Evolutionary conservation across 2,329 filamentous ascomycete species (phyloP).

Genomic region (Parascedosporium putredinis): DNA sequence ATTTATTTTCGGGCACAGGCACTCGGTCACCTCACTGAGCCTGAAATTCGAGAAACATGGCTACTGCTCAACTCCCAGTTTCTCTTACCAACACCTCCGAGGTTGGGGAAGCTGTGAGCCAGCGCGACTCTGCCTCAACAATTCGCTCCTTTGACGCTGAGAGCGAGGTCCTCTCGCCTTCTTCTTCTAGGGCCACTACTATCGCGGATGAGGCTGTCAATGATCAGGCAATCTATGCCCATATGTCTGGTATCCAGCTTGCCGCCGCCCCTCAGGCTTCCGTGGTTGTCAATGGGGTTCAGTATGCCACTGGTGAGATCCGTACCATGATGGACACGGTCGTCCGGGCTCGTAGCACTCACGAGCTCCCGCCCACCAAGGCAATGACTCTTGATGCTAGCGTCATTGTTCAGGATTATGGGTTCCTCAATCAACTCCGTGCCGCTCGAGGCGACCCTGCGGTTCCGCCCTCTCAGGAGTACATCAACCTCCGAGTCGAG

Average conservation of each 20-base stretch:
- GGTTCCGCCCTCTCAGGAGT: conserved; percentile 13
- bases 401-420: conserved; percentile 22
- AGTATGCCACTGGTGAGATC: conserved; percentile 14
- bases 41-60: no score
- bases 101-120: neutral
- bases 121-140: neutral
- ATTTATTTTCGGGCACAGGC: no score
- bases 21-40: no score
- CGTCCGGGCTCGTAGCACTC: conserved; percentile 20
- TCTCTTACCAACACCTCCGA: neutral
- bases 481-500: conserved; percentile 19
- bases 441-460: conserved; percentile 14
- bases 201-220: neutral
- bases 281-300: neutral
- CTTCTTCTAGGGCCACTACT: neutral
- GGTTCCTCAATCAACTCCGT: conserved; percentile 19
- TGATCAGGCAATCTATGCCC: neutral
- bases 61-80: neutral
- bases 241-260: neutral
- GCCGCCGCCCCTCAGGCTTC: neutral
- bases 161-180: neutral
- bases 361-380: conserved; percentile 21
- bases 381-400: conserved; percentile 17
- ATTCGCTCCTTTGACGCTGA: neutral
- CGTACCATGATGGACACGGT: conserved; percentile 21